These are phyloP conservation scores for Sporormia fimetaria DNA, from an alignment of 495 filamentous ascomycete genomes.

Conservation along the genomic window DNA sequence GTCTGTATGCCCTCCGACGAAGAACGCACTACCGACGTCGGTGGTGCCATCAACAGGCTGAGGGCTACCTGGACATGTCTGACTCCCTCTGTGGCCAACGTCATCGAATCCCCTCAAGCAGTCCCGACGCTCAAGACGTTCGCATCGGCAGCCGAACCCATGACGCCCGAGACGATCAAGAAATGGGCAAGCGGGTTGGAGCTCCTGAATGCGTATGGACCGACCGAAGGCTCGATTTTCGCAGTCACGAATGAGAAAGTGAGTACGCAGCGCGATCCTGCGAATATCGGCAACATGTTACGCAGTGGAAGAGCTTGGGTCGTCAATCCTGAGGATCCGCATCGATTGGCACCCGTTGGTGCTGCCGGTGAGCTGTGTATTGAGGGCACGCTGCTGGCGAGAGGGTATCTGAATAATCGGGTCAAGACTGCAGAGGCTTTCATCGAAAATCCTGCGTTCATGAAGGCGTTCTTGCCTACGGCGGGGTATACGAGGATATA, in stretches of 20 bases:
- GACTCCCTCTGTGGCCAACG: constrained; percentile 43
- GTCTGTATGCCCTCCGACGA: constrained; percentile 32
- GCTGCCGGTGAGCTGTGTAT: constrained; percentile 44
- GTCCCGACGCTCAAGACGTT: constrained; percentile 33
- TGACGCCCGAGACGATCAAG: constrained; percentile 33
- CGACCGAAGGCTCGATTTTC: constrained; percentile 39
- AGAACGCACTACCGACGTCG: constrained; percentile 41
- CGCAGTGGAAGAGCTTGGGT: constrained; percentile 36
- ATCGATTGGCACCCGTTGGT: constrained; percentile 40
- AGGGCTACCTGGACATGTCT: constrained; percentile 38
- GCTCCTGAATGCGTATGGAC: constrained; percentile 43
- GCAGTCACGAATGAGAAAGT: constrained; percentile 19
- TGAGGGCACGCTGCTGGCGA: constrained; percentile 43
- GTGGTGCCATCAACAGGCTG: constrained; percentile 37
- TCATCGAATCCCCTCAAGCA: constrained; percentile 26
- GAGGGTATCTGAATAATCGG: constrained; percentile 41
- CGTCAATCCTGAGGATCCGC: constrained; percentile 37
- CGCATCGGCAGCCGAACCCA: constrained; percentile 34
- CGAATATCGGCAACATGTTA: constrained; percentile 27
- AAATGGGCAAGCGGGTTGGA: constrained; percentile 33
- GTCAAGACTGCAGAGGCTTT: constrained; percentile 39
- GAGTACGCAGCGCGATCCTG: constrained; percentile 10
- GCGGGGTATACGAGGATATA: constrained; percentile 32
- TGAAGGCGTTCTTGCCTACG: constrained; percentile 9
- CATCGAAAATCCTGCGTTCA: constrained; percentile 39